Evolutionary conservation across 2,329 filamentous ascomycete species (phyloP).

Genomic region (Xylariaceae sp.): DNA sequence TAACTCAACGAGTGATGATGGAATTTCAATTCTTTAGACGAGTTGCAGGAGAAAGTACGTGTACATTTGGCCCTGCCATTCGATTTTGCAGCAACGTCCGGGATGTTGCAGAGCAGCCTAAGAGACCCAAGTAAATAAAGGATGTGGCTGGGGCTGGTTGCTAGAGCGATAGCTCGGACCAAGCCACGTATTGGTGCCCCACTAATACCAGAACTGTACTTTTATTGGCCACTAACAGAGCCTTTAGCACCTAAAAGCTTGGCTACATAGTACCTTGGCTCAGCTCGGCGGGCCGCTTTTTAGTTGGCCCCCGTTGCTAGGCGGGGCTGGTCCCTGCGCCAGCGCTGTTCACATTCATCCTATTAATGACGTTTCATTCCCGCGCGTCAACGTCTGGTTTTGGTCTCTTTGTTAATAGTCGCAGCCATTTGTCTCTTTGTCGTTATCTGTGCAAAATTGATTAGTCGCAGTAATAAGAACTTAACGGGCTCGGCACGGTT

Average conservation of each 20-base stretch:
- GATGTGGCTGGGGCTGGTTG: conserved; percentile 41
- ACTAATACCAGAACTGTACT: background rate
- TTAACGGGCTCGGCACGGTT: no score
- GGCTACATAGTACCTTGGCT: no score
- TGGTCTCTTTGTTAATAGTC: no score
- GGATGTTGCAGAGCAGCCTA: conserved; percentile 25
- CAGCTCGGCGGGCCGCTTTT: no score
- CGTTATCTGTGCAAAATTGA: no score
- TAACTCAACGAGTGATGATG: conserved; percentile 25
- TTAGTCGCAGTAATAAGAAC: no score
- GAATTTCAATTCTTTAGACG: conserved; percentile 13
- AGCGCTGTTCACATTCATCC: background rate
- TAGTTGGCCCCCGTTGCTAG: background rate
- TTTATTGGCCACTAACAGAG: conserved; percentile 4
- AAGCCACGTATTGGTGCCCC: conserved; percentile 24
- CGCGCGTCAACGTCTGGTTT: no score
- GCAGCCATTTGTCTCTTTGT: no score
- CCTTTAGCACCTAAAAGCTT: no score
- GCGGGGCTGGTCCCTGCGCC: background rate
- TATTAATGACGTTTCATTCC: background rate
- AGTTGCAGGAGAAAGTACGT: conserved; percentile 22
- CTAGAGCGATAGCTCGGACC: conserved; percentile 32
- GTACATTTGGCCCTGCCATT: conserved; percentile 35
- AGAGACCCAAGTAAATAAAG: conserved; percentile 39
- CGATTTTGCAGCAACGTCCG: conserved; percentile 25